A percentile compares a stretch with the other conserved stretches of the same genome.
phyloP scores from a whole-genome alignment of 1,139 yeast genomes.

The Zhuliangozyma parablackwelliae region DNA sequence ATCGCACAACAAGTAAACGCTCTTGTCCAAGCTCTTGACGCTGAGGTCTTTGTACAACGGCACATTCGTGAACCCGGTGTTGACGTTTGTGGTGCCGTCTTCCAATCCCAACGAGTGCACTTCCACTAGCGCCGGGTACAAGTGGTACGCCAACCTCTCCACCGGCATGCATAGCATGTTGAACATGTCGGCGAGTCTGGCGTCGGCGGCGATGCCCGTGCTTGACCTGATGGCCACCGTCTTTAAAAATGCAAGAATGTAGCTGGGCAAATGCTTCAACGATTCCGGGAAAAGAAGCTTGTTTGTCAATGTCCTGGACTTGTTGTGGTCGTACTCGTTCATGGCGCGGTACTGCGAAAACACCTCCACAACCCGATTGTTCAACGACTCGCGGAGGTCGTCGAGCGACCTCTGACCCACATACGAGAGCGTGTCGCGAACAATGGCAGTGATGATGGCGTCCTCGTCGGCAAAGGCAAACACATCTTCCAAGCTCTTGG shows the following conservation, averaged over 20 bases:
- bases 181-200: constrained; percentile 56
- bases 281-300: constrained; percentile 82
- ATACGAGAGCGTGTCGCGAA: constrained; percentile 64
- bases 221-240: constrained; percentile 56
- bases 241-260: constrained; percentile 66
- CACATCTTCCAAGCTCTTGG: constrained; percentile 68
- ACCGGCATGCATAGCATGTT: constrained; percentile 54
- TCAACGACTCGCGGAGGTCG: constrained; percentile 61
- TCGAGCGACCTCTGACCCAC: constrained; percentile 57
- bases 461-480: constrained; percentile 86
- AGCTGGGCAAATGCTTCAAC: constrained; percentile 66
- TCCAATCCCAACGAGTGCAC: constrained; percentile 60
- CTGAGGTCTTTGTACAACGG: constrained; percentile 45
- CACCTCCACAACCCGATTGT: constrained; percentile 63
- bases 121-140: constrained; percentile 80
- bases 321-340: constrained; percentile 44
- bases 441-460: constrained; percentile 64
- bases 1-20: constrained; percentile 74
- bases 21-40: constrained; percentile 53
- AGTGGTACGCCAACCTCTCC: constrained; percentile 55
- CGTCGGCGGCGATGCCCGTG: constrained; percentile 44
- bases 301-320: constrained; percentile 48
- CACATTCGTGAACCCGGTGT: constrained; percentile 48
- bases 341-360: constrained; percentile 72
- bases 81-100: constrained; percentile 42